Evolutionary conservation across 768 basidiomycete genomes (phyloP), one percentile per base, ranked within the genome.

Genomic region (Mycena leptocephala): DNA sequence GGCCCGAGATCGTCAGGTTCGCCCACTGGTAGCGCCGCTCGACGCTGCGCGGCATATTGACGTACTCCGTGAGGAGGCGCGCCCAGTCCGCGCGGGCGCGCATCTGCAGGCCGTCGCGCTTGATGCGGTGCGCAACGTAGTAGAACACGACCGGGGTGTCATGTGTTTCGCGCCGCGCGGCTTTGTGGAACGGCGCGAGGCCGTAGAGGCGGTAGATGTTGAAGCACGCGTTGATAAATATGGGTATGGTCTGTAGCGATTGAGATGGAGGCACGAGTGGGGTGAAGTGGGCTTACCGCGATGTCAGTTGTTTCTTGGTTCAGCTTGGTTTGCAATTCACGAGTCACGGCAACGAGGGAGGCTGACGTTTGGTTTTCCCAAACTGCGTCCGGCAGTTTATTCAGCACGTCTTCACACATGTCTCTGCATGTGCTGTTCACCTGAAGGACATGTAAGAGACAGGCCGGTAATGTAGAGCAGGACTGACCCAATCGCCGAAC

Each of bases 151-250:
- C 80, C 18, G 76, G 69, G 37, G 61, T 56, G 35, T 55, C 30
- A 41, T 20, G 30, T 22, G 71, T 53, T 28, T 75, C 76, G 46
- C 76, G 59, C 11, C 56, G 70, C 41, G 71, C 71, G 35, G 79
- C 83, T 13, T 69, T 43, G 24, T 80, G 79, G 70, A 84, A 82
- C 3, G 83, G 78, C 30, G 62, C 77, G 13, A 82, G 65, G 26
- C 82, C 81, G 71, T 84, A 83, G 30, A 76, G 81, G 6, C 59
- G 75, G 75, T 80, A 81, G 16, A 83, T 84, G 16, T 82, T 73
- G 73, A 80, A 76, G 56, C 81, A 76, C 32, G 77, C 75, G 33
- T 75, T 72, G 37, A 78, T 62, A 41, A 82, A 79, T n/a, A 83
- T 78, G 37, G 75, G 66, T 16, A 70, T 72, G 26, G 81, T 83